Percentiles rank a stretch among this genome's conserved stretches.
These are phyloP conservation scores for Dalechampia spathulata DNA, from an alignment of 441 rosid species.

Conservation along the genomic window DNA sequence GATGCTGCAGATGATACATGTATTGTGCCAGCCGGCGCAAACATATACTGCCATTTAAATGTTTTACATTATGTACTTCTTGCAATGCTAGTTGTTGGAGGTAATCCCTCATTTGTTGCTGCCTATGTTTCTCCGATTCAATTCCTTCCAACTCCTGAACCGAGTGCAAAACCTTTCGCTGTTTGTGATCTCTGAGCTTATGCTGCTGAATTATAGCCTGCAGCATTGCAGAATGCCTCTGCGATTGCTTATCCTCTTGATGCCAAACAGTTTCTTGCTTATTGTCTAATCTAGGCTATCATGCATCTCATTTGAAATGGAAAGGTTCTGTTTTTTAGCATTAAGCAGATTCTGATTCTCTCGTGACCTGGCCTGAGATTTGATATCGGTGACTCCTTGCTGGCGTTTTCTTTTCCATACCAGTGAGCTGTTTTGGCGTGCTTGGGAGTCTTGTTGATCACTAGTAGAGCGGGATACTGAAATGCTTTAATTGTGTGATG, in stretches of 20 bases:
- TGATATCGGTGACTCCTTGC: conserved; percentile 45
- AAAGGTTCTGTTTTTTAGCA: conserved; percentile 27
- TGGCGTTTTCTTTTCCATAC: conserved; percentile 30
- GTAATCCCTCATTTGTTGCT: conserved; percentile 48
- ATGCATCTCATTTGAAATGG: conserved; percentile 37
- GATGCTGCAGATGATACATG: conserved; percentile 72
- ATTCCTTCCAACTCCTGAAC: conserved; percentile 53
- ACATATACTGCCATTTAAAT: conserved; percentile 59
- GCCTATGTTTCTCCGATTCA: conserved; percentile 50
- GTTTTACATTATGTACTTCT: conserved; percentile 29
- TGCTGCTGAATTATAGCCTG: conserved; percentile 57
- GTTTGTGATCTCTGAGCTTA: conserved; percentile 36
- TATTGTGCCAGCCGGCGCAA: conserved; percentile 78
- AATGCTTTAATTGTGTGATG: conserved; percentile 61
- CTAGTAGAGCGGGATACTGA: conserved; percentile 63
- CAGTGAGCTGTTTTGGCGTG: conserved; percentile 38
- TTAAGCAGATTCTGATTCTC: conserved; percentile 30
- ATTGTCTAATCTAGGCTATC: conserved; percentile 54
- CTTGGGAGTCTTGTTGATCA: conserved; percentile 51
- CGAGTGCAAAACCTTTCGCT: conserved; percentile 50
- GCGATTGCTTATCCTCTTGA: conserved; percentile 54
- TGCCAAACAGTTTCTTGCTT: conserved; percentile 65
- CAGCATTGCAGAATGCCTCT: conserved; percentile 47
- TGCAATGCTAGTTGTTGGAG: conserved; percentile 67
- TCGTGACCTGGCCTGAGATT: conserved; percentile 41